These are phyloP conservation scores for Diaporthe eres DNA, from an alignment of 2,329 filamentous ascomycete species.

Conservation along the genomic window DNA sequence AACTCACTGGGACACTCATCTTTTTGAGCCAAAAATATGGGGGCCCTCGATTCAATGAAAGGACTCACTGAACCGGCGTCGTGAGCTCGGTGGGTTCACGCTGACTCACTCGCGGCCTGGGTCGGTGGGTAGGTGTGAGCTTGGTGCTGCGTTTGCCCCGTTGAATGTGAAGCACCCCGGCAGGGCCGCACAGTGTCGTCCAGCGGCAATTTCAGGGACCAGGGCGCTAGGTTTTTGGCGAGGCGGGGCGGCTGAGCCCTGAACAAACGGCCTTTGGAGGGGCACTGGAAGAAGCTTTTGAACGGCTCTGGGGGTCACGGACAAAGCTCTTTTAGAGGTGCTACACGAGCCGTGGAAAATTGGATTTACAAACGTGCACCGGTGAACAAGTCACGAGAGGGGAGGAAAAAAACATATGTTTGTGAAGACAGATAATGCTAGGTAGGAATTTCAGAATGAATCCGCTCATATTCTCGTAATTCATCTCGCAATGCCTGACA, in stretches of 20 bases:
- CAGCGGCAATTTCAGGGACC: conserved; percentile 12
- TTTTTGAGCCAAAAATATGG: conserved; percentile 36
- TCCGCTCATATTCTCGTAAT: not conserved
- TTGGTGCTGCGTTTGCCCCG: not conserved
- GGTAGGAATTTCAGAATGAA: not conserved
- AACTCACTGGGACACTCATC: conserved; percentile 41
- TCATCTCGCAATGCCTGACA: not conserved
- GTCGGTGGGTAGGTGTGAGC: not conserved
- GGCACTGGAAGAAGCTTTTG: not conserved
- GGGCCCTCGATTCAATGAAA: conserved; percentile 19
- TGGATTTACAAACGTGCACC: not conserved
- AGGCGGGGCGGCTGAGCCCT: conserved; percentile 3
- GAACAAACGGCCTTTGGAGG: not conserved
- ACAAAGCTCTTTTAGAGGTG: not conserved
- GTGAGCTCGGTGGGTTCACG: conserved; percentile 25
- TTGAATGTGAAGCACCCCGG: not conserved
- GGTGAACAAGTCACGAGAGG: not conserved
- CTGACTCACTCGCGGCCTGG: conserved; percentile 40
- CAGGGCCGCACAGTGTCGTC: not conserved
- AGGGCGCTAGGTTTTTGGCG: not conserved
- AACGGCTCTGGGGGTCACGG: not conserved
- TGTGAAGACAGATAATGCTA: not conserved
- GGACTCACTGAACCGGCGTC: conserved; percentile 28
- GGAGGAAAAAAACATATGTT: no score
- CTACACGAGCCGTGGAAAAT: not conserved